Base-by-base conservation (phyloP, 306 rosid species). In the Prinsepia uniflora region DNA sequence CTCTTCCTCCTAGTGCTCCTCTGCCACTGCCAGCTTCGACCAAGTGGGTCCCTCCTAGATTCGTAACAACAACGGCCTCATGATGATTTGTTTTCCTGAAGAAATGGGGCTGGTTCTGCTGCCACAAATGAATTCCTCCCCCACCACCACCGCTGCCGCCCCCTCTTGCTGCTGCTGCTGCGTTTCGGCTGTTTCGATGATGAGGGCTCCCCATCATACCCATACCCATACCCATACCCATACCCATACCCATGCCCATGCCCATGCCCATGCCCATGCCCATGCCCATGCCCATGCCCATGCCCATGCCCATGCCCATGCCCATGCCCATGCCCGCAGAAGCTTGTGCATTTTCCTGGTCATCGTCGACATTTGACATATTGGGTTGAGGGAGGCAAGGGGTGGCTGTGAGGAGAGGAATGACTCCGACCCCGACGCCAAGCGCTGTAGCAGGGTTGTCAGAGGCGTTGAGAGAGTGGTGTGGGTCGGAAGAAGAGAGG, bases 61-160 rank as follows among this genome's bases (percentile, higher is more conserved):
- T n/a, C 30, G 66, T 62, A 40, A 49, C 40, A n/a, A 41, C 24
- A 44, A 30, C 49, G 11, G 18, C 43, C 6, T 63, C 36, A 19
- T 50, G 15, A 4, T 34, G 71, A 41, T 18, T 30, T 30, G 36
- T 49, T 67, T 84, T 87, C 85, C 87, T 92, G 72, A 87, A 60
- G 40, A 87, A 92, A 65, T 81, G 84, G 4, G 72, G 59, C 53
- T 48, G 72, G n/a, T 46, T 40, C 68, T 83, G 92, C 22, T 88
- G 98, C 98, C 98, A 92, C 13, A 90, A 58, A n/a, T 92, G 98
- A 78, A 92, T 88, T 54, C 92, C 96, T 5, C 84, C 75, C 4
- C 88, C 65, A 10, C 88, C 50, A 5, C 46, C 34, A 0, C 66
- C 56, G n/a, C 42, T 43, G 8, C 46, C 45, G 0, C 66, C 66